phyloP scores from a whole-genome alignment of 441 rosid genomes.

The Bocquillonia castaneifolia region DNA sequence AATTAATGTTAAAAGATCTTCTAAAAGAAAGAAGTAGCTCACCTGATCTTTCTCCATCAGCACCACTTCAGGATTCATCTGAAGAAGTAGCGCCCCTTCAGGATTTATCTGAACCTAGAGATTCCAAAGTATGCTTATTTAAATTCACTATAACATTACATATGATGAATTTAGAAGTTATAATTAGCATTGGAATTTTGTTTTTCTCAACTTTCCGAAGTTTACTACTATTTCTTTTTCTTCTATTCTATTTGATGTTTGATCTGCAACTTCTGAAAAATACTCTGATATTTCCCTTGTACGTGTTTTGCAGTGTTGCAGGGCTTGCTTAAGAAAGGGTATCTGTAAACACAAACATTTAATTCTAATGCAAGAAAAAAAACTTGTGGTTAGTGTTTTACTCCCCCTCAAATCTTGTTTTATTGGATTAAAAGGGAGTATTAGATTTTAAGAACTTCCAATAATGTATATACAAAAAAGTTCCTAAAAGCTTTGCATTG shows the following conservation, averaged over 20 bases:
- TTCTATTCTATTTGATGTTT: background rate
- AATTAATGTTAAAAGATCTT: constrained; percentile 32
- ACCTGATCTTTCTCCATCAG: constrained; percentile 27
- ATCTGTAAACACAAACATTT: constrained; percentile 42
- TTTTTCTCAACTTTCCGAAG: background rate
- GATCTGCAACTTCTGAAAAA: background rate
- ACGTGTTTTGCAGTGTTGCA: constrained; percentile 39
- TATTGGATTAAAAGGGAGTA: background rate
- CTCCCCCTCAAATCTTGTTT: constrained; percentile 7
- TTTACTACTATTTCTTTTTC: too few species aligned
- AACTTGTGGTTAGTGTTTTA: constrained; percentile 54
- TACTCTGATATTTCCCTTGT: constrained; percentile 2
- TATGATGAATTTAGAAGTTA: background rate
- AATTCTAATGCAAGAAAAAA: constrained; percentile 62
- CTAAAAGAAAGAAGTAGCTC: constrained; percentile 32
- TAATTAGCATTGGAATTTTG: too few species aligned
- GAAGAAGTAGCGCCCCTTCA: constrained; percentile 37
- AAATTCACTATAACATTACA: background rate
- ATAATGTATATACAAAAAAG: background rate
- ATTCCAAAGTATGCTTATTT: constrained; percentile 38
- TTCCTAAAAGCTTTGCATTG: background rate
- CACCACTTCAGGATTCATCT: constrained; percentile 39
- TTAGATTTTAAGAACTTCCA: background rate
- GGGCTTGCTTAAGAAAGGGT: constrained; percentile 37
- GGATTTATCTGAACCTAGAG: constrained; percentile 34